phyloP scores from a whole-genome alignment of 768 basidiomycete genomes.

The Leccinum pellstonianum region DNA sequence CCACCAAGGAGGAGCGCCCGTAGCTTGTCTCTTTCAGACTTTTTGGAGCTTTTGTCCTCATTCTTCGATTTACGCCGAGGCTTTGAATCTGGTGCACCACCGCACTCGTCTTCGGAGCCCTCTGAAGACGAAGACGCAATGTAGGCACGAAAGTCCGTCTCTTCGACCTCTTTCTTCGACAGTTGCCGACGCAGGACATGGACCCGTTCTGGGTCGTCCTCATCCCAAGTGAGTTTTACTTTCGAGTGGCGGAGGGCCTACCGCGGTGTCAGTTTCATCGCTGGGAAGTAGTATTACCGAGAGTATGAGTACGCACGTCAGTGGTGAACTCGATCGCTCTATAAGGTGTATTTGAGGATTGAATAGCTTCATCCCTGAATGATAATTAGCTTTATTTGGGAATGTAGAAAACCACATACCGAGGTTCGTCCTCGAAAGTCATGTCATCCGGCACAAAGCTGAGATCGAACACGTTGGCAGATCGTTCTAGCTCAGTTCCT shows the following conservation, averaged over 20 bases:
- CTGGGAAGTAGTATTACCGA: background rate
- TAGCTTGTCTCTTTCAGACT: constrained; percentile 62
- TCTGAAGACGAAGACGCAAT: constrained; percentile 71
- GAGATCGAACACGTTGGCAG: constrained; percentile 93
- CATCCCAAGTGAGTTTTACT: constrained; percentile 98
- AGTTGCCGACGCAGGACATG: constrained; percentile 76
- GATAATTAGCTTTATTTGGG: background rate
- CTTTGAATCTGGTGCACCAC: background rate
- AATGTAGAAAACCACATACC: constrained; percentile 41
- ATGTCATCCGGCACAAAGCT: constrained; percentile 92
- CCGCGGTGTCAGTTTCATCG: background rate
- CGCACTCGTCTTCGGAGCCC: constrained; percentile 39
- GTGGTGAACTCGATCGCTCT: constrained; percentile 89
- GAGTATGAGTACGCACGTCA: constrained; percentile 55
- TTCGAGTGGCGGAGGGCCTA: constrained; percentile 97
- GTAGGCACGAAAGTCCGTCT: constrained; percentile 83
- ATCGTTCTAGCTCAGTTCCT: constrained; percentile 93
- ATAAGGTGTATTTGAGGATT: constrained; percentile 56
- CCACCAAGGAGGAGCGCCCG: constrained; percentile 74
- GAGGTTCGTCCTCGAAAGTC: constrained; percentile 74
- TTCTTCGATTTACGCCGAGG: constrained; percentile 11
- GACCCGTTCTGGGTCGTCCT: constrained; percentile 88
- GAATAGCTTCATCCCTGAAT: constrained; percentile 79
- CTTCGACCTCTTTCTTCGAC: constrained; percentile 84
- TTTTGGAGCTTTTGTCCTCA: constrained; percentile 31